A percentile compares a stretch with the other conserved stretches of the same genome.
Evolutionary conservation across 768 basidiomycete species (phyloP).

Genomic region (Favolaschia claudopus): DNA sequence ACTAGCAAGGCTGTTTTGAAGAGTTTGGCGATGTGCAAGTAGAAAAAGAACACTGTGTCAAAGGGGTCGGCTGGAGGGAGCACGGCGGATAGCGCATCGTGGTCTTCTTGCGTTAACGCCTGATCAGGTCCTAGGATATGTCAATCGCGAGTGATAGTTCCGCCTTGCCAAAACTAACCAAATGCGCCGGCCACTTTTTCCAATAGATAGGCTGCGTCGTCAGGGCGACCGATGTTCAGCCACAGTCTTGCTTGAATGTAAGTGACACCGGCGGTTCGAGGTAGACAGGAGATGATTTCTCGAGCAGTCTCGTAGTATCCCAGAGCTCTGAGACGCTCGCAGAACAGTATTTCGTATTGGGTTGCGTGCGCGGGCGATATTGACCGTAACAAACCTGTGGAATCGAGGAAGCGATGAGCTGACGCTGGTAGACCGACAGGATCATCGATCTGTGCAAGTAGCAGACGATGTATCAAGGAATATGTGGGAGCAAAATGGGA

Average conservation of each 20-base stretch:
- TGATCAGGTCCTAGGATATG: slow-evolving; percentile 52
- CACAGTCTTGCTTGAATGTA: slow-evolving; percentile 78
- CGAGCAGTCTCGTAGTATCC: slow-evolving; percentile 68
- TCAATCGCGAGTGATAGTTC: slow-evolving; percentile 12
- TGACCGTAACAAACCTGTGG: slow-evolving; percentile 71
- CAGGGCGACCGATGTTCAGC: slow-evolving; percentile 69
- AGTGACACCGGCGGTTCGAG: slow-evolving; percentile 75
- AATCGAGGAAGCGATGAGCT: slow-evolving; percentile 76
- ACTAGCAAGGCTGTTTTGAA: slow-evolving; percentile 69
- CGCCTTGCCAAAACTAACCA: slow-evolving; percentile 54
- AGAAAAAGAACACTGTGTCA: slow-evolving; percentile 75
- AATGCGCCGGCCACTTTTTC: slow-evolving; percentile 80
- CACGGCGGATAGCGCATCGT: slow-evolving; percentile 65
- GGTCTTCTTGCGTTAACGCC: slow-evolving; percentile 64
- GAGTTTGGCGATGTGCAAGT: slow-evolving; percentile 76
- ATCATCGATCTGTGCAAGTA: slow-evolving; percentile 58
- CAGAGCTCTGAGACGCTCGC: slow-evolving; percentile 69
- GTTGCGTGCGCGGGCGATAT: slow-evolving; percentile 73
- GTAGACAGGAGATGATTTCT: slow-evolving; percentile 79
- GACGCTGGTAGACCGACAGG: slow-evolving; percentile 60
- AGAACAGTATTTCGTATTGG: slow-evolving; percentile 74
- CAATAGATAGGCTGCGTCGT: slow-evolving; percentile 76
- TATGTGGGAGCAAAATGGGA: slow-evolving; percentile 57
- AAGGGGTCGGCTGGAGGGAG: slow-evolving; percentile 65
- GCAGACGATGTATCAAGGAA: slow-evolving; percentile 72